Base-by-base conservation (phyloP, 768 basidiomycete species). In the Tylopilus balloui region DNA sequence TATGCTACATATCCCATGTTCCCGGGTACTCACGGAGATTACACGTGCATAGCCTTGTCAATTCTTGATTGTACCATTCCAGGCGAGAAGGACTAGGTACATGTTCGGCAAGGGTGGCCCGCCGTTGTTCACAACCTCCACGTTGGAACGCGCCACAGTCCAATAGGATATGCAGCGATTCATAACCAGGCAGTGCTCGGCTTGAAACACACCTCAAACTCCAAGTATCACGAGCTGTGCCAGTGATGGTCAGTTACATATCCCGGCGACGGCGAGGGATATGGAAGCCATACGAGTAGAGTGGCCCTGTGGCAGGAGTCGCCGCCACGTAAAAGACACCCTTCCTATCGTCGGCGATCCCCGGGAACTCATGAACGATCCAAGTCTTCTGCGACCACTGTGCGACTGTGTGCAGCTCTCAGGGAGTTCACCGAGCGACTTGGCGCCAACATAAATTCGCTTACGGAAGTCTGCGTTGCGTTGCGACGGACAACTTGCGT, bases 21-120 rank as follows among this genome's bases (percentile, higher is more conserved):
- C 24, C 24, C 42, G 24, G 28, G 38, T 39, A 23, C 47, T 9
- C 20, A 15, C 62, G 59, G 61, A 64, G 48, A 63, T 65, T 62
- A 58, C 49, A 32, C 23, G 32, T 14, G 42, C 47, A 57, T 48
- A 48, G 50, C 57, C 60, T 13, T 50, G 45, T 34, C 29, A 41
- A n/a, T 36, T 42, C 54, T 28, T 39, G 53, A 55, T 21, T 27
- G 32, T 29, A 43, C 45, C 42, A 46, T 45, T 41, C 38, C 41
- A 50, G 19, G 47, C 21, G 48, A 50, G 36, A 63, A 40, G 42
- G 24, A 37, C 32, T 17, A 39, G 43, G 35, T 20, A 41, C 35
- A 20, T 39, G 47, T 50, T 47, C 35, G 23, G 34, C 35, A 41
- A 42, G 41, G 34, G 47, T 20, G n/a, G n/a, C n/a, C 29, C 28